phyloP scores from a whole-genome alignment of 2,329 filamentous ascomycete genomes.

The Dothideomycetes sp. region DNA sequence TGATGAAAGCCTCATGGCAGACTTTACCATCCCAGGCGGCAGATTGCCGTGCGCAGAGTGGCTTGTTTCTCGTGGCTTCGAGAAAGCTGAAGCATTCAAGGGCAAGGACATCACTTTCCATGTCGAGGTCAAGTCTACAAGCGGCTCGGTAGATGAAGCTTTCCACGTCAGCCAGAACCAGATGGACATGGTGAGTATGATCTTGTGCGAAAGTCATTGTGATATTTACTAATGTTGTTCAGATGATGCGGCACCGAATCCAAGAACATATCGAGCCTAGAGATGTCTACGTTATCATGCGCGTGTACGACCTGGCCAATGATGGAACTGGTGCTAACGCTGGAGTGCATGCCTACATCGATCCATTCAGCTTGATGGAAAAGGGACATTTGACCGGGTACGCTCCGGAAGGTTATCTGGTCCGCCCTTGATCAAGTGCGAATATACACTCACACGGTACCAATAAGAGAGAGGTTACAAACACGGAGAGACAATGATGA shows the following conservation, averaged over 20 bases:
- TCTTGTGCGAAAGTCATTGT: not conserved
- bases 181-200: conserved; percentile 10
- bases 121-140: conserved; percentile 17
- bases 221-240: not conserved
- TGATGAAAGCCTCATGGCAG: conserved; percentile 10
- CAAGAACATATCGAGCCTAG: not conserved
- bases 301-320: conserved; percentile 2
- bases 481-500: no score
- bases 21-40: conserved; percentile 14
- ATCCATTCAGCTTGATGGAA: conserved; percentile 1
- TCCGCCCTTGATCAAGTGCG: no score
- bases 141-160: conserved; percentile 7
- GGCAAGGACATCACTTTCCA: conserved; percentile 15
- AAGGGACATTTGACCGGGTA: not conserved
- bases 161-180: conserved; percentile 16
- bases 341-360: conserved; percentile 4
- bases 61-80: conserved; percentile 6
- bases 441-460: no score
- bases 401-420: conserved; percentile 3
- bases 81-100: conserved; percentile 1
- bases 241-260: not conserved
- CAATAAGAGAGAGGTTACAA: no score
- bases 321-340: not conserved
- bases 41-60: conserved; percentile 8
- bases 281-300: conserved; percentile 4